Base-by-base conservation (phyloP, 441 rosid species). In the Breynia disticha region DNA sequence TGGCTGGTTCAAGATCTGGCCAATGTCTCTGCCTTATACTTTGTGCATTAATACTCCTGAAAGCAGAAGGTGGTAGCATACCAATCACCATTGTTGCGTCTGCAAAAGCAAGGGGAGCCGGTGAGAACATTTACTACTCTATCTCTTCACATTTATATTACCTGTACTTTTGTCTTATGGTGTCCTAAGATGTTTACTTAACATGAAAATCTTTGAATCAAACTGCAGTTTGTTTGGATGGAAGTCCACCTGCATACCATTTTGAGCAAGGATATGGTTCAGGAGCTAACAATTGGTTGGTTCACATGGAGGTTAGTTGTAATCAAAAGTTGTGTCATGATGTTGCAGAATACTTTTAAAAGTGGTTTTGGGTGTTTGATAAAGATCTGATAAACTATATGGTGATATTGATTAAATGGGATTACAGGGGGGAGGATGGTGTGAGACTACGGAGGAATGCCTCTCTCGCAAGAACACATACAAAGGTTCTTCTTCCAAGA, bases 391-490 rank as follows among this genome's bases (percentile, higher is more conserved):
- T 46, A 44, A 46, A 45, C 10, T 16, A 19, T 19, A 46, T 35
- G 15, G 13, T 35, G n/a, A 22, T n/a, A 18, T 8, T 48, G 46
- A 22, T 18, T 57, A 19, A 48, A n/a, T 62, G 15, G 21, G 19
- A 56, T 14, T 0, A 11, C 50, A 84, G 96, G 96, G 96, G 66
- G 96, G 96, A 73, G 89, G 88, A 69, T 85, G 96, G 96, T 87
- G 96, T 52, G 71, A 75, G 54, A 70, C 64, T 38, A 64, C 59
- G 7, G 71, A 67, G 41, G 64, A 64, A 11, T 87, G 96, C 46
- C 56, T 78, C 1, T 15, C 63, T 48, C 82, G 96, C 19, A 78
- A 56, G 38, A 28, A 61, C 15, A 75, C 81, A 1, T 74, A 72
- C 62, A 72, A 65, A 60, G 96, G 96, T 45, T 85, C 95, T 10